Conservation (phyloP, 257 asterid species). For the Lycium ferocissimum region DNA sequence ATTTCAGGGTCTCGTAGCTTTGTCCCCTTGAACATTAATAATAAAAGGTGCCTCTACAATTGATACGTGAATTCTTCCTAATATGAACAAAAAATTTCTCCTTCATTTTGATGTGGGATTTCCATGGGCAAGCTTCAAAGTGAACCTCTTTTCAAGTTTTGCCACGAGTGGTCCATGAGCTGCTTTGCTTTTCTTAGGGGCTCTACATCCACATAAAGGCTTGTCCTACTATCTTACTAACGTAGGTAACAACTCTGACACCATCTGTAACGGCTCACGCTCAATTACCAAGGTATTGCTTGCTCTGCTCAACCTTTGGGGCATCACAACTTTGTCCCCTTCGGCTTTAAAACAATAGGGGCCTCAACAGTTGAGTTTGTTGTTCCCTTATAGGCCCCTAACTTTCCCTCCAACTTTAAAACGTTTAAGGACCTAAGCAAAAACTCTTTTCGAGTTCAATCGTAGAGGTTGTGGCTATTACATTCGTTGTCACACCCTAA, state of each 20-base stretch:
- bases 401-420: neutral
- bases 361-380: neutral
- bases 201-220: neutral
- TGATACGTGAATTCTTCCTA: neutral
- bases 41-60: neutral
- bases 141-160: neutral
- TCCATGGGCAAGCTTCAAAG: neutral
- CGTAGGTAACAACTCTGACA: too few relatives aligned
- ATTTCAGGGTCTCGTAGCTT: neutral
- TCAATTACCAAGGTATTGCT: neutral
- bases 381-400: neutral
- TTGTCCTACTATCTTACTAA: neutral
- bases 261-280: neutral
- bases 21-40: neutral
- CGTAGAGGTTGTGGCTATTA: neutral
- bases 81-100: neutral
- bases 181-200: neutral
- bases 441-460: neutral
- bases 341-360: neutral
- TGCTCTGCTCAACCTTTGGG: neutral
- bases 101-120: neutral
- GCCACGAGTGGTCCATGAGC: neutral
- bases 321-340: neutral
- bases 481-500: too few relatives aligned
- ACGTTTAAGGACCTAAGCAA: too few relatives aligned